Percentiles rank a stretch among this genome's conserved stretches.
These are phyloP conservation scores for Nosema muscidifuracis DNA, from an alignment of 371 early-diverging fungal genomes.

Conservation along the genomic window DNA sequence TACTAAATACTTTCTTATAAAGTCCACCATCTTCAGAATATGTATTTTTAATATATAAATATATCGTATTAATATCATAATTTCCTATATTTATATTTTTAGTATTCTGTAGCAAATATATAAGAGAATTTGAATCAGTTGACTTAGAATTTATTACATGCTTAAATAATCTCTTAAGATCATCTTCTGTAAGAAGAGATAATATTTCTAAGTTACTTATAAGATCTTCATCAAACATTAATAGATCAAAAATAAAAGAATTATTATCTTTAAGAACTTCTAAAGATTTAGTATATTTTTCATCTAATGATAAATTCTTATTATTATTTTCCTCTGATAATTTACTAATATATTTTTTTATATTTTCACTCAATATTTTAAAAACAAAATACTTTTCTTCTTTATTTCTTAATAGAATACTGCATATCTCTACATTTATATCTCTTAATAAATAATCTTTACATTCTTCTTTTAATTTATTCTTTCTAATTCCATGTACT, in stretches of 20 bases:
- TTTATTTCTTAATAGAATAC: too few relatives aligned
- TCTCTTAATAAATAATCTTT: neutral
- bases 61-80: neutral
- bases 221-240: neutral
- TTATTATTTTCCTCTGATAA: too few relatives aligned
- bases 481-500: neutral
- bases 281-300: too few relatives aligned
- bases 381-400: neutral
- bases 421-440: neutral
- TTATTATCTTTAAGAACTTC: neutral
- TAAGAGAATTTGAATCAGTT: neutral
- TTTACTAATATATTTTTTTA: neutral
- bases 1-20: slow-evolving; percentile 22
- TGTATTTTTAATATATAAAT: neutral
- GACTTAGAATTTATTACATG: neutral
- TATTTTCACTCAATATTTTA: neutral
- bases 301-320: too few relatives aligned
- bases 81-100: neutral
- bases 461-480: neutral
- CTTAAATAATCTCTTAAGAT: neutral
- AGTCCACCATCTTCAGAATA: neutral
- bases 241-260: neutral
- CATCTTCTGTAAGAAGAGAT: neutral
- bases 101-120: neutral
- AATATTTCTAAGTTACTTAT: neutral